Evolutionary conservation across 768 basidiomycete species (phyloP), one percentile per base, ranked within the genome.

Genomic region (Lactarius sp.): DNA sequence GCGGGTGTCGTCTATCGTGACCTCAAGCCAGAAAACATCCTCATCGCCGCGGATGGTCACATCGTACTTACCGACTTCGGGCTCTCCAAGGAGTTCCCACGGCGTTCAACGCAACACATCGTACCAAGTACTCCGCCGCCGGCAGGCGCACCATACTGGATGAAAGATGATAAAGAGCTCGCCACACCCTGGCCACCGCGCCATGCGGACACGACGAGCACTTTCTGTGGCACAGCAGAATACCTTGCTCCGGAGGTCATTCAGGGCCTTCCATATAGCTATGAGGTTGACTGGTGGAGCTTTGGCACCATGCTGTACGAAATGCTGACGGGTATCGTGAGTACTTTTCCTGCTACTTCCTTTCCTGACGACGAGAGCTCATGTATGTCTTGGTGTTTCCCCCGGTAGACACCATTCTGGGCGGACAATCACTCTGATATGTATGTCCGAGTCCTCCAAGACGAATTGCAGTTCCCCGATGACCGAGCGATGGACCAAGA

Each of bases 31-130:
- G 95, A 98, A 77, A 94, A 94, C 75, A 92, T 98, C 69, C 85
- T 99, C 60, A 95, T 99, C 69, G 92, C 91, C 55, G 84, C 84
- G 2, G 90, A 94, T 69, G 97, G 97, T 0, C 97, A 99, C 73
- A 94, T 98, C 67, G 93, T 98, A 47, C 81, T 99, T 41, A 98
- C 95, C 31, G 97, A 98, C 77, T 99, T 99, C 71, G 97, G 97
- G 31, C 80, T 94, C 20, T 94, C 92, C 36, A 95, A 94, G 70
- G 92, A 94, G 76, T 95, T 95, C 72, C 85, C 90, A 13, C 82
- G 86, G 33, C 78, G 80, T 20, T 71, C 73, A 18, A 36, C 9
- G 13, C 52, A 37, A 8, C 27, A 53, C 44, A 66, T 71, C 42
- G 70, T 81, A 31, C 77, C 79, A 33, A 83, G 85, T 55, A 79